These are phyloP conservation scores for Phyllosticta paracitricarpa DNA, from an alignment of 2,329 filamentous ascomycete genomes.

Conservation along the genomic window DNA sequence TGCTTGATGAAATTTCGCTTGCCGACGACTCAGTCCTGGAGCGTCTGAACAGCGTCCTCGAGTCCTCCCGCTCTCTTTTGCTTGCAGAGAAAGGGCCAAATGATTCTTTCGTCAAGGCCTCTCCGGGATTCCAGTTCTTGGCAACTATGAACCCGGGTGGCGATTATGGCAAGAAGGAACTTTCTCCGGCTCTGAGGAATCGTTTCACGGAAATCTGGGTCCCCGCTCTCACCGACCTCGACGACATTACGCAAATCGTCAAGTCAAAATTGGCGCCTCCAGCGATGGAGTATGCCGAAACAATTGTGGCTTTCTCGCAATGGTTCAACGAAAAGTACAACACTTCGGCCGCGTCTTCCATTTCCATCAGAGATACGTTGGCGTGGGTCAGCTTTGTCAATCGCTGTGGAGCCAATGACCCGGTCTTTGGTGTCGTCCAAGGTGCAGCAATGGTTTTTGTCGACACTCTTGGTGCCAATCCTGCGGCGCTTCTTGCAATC, in stretches of 20 bases:
- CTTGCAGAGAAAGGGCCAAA: constrained; percentile 88
- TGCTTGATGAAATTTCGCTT: constrained; percentile 94
- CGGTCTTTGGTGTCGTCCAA: constrained; percentile 54
- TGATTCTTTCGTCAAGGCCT: constrained; percentile 68
- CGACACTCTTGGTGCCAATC: constrained; percentile 90
- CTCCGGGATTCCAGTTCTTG: constrained; percentile 82
- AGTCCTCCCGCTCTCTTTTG: constrained; percentile 74
- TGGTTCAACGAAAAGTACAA: constrained; percentile 84
- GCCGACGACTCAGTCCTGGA: constrained; percentile 97
- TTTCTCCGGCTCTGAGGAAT: constrained; percentile 89
- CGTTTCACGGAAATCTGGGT: constrained; percentile 99
- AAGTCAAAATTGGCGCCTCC: constrained; percentile 56
- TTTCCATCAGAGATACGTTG: constrained; percentile 86
- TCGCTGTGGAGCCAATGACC: constrained; percentile 42
- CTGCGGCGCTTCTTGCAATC: constrained; percentile 72
- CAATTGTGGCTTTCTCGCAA: constrained; percentile 76
- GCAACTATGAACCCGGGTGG: constrained; percentile 99
- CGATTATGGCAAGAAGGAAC: constrained; percentile 94
- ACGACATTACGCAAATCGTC: constrained; percentile 84
- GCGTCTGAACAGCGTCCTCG: constrained; percentile 89
- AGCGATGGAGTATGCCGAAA: constrained; percentile 48
- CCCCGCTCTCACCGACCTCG: constrained; percentile 69
- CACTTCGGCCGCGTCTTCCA: constrained; percentile 62
- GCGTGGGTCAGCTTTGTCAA: constrained; percentile 94
- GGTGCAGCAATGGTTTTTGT: constrained; percentile 94